These are phyloP conservation scores for Dalbergia cochinchinensis DNA, from an alignment of 306 rosid species.

Conservation along the genomic window DNA sequence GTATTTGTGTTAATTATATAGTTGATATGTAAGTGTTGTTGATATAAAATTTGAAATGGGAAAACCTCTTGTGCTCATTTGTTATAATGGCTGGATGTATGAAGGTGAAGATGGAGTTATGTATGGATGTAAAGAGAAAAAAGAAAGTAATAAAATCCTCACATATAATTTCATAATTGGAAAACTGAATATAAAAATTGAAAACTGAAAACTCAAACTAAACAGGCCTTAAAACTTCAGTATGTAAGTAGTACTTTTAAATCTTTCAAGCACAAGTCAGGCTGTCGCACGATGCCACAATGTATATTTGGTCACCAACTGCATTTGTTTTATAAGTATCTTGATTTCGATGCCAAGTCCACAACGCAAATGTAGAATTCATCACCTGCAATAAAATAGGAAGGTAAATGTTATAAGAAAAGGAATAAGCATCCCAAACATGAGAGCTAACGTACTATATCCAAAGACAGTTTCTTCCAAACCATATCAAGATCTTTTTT, in stretches of 20 bases:
- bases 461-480: neutral
- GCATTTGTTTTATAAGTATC: constrained; percentile 69
- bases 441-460: constrained; percentile 11
- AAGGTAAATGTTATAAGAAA: neutral
- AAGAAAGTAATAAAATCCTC: constrained; percentile 15
- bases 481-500: neutral
- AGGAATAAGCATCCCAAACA: neutral
- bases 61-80: too few species aligned
- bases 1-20: too few species aligned
- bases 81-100: too few species aligned
- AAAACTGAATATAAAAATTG: too few species aligned
- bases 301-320: constrained; percentile 80
- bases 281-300: constrained; percentile 83
- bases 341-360: constrained; percentile 97
- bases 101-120: too few species aligned
- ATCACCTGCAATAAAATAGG: constrained; percentile 59
- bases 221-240: constrained; percentile 42
- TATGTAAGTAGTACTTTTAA: constrained; percentile 49
- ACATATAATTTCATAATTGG: constrained; percentile 35
- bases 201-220: too few species aligned
- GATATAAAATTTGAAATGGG: too few species aligned
- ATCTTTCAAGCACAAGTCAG: constrained; percentile 64
- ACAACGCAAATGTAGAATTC: constrained; percentile 83
- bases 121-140: neutral
- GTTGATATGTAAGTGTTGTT: too few species aligned